Base-by-base conservation (phyloP, 169 alveolate genomes). In the Nephromyces sp. region DNA sequence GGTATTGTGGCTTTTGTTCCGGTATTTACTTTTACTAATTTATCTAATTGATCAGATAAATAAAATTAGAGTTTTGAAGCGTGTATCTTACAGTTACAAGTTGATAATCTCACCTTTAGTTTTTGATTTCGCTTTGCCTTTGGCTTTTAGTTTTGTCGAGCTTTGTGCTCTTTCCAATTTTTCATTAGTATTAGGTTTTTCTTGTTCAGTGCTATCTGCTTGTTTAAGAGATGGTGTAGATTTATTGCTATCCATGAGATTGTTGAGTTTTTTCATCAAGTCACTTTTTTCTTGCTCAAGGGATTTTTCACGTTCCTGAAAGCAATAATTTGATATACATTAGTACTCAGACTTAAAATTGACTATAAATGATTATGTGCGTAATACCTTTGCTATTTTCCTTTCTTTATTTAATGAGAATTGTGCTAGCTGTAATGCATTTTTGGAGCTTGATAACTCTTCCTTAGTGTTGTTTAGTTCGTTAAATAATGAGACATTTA, bases 401-500 rank as follows among this genome's bases (percentile, higher is more conserved):
- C 73, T 80, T 53, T 66, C 79, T 63, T 64, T 52, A 62, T 62
- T 68, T 27, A 64, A 66, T 62, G 70, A 71, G 68, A 62, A 34
- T 52, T 68, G 72, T 57, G 79, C 52, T 52, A 78, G 70, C 52
- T 70, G 66, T 28, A 79, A 72, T 43, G 74, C 80, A 21, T 74
- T 53, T 32, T 78, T 79, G 32, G 78, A 66, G 69, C 74, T 76
- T 66, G 72, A 66, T 32, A 81, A 71, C 34, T 75, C 57, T 35
- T 82, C 74, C 33, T 79, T 80, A 33, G 90, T 83, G 21, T 80
- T 86, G 8, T 78, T 53, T 34, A 84, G 72, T 79, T 84, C 90
- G 24, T 80, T 72, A 70, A 81, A 84, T 31, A 84, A 79, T 27
- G 68, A 63, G 61, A 65, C 72, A 69, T 84, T 84, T 64, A 81